Base-by-base conservation (phyloP, 1,284 basidiomycete genomes). In the Schizophyllum commune region DNA sequence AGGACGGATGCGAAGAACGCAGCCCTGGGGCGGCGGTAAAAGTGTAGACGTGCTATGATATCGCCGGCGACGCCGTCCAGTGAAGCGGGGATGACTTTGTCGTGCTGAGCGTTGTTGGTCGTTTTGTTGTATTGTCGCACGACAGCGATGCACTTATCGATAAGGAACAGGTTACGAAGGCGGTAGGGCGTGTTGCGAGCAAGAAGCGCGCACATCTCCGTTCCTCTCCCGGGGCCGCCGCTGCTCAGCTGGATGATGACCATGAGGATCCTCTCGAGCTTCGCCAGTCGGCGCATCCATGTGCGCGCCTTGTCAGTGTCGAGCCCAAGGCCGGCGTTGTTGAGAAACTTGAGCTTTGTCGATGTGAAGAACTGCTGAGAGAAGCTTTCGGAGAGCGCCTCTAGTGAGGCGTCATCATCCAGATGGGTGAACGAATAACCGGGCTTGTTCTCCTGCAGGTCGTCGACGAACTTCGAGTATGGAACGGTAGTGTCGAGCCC, bases 41-140 rank as follows among this genome's bases (percentile, higher is more conserved):
- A 62, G 65, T 0, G 73, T 68, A 4, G 68, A 58, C 57, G 72
- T 0, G 75, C 63, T 0, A 75, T 17, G 0, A 75, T 5, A 17
- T 74, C 65, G 0, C 67, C 60, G 0, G 60, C 65, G 3, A 75
- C 21, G 0, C 62, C 70, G 61, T 71, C 67, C 0, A 75, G 52
- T 0, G 65, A 60, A 39, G 73, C 70, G 0, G 73, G 72, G 19
- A 76, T 71, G 0, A 73, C 56, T 19, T 69, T 71, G 51, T 76
- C 70, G 0, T 56, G 13, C 0, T 69, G 65, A 0, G 62, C 65
- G 0, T 71, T 9, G 0, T 64, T 52, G 0, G 58, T 65, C 0
- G 65, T 67, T 53, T 75, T 75, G 55, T 58, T 54, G 32, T 75
- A 75, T 1, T 68, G 65, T 1, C 66, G 57, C 0, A 75, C 52